Percentiles rank a stretch among this genome's conserved stretches.
These are phyloP conservation scores for Magnaporthiopsis rhizophila DNA, from an alignment of 2,329 filamentous ascomycete species.

Conservation along the genomic window DNA sequence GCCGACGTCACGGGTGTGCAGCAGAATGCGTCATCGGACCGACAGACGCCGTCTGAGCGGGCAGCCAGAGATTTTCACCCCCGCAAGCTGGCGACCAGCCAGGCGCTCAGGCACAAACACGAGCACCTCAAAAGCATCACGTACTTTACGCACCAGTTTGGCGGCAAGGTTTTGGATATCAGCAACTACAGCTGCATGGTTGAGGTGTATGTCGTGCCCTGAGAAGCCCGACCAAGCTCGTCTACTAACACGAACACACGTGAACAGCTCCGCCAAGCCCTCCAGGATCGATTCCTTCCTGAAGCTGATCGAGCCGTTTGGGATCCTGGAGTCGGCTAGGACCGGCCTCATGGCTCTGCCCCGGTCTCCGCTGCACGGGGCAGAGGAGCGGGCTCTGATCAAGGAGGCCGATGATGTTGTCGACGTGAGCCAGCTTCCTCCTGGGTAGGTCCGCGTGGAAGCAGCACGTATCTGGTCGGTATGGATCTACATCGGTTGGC, in stretches of 20 bases:
- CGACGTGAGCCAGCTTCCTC: slow-evolving; percentile 86
- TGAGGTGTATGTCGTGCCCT: slow-evolving; percentile 63
- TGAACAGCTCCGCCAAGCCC: slow-evolving; percentile 80
- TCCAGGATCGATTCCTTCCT: slow-evolving; percentile 93
- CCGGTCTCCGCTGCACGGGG: slow-evolving; percentile 75
- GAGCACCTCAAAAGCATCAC: slow-evolving; percentile 96
- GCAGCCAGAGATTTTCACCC: slow-evolving; percentile 73
- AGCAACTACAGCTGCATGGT: slow-evolving; percentile 98
- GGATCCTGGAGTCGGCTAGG: slow-evolving; percentile 90
- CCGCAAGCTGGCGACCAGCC: slow-evolving; percentile 72
- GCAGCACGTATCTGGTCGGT: too few species aligned
- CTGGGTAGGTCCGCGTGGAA: slow-evolving; percentile 52
- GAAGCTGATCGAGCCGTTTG: slow-evolving; percentile 89
- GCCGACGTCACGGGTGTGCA: slow-evolving; percentile 35
- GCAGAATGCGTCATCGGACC: slow-evolving; percentile 21
- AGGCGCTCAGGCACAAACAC: slow-evolving; percentile 93
- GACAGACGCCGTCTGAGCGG: slow-evolving; percentile 35
- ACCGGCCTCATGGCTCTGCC: slow-evolving; percentile 97
- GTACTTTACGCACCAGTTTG: slow-evolving; percentile 94
- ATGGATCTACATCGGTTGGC: too few species aligned
- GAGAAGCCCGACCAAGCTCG: background rate
- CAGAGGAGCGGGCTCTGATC: slow-evolving; percentile 55
- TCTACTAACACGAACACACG: too few species aligned
- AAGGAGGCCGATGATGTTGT: slow-evolving; percentile 95
- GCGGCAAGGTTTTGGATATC: slow-evolving; percentile 94